Base-by-base conservation (phyloP, 495 filamentous ascomycete genomes). In the Aspergillus carlsbadensis region DNA sequence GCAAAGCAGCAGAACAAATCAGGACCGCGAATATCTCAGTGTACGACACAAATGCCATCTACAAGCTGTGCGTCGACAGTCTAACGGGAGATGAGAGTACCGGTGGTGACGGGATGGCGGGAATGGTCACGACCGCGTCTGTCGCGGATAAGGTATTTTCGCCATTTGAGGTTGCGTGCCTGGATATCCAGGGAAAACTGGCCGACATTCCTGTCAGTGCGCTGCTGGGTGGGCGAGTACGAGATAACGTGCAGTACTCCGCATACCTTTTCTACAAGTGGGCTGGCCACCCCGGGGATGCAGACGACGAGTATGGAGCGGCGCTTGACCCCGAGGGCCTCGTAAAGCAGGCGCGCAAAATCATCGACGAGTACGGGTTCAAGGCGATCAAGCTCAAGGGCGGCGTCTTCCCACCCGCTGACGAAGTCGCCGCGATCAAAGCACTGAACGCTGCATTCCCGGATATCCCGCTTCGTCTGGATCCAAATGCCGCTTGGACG, bases 241-340 rank as follows among this genome's bases (percentile, higher is more conserved):
- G 44, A 3, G 44, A 47, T 26, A 47, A 47, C 17, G 44, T 47
- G 7, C 44, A 47, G 22, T 47, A 47, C 44, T 47, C 44, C 14
- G 44, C 44, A 8, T 47, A 47, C n/a, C 29, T 47, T 3, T 47
- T 47, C 44, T 47, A 47, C 44, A 47, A 47, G 11, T 47, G 44
- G 44, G 44, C 44, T 8, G 44, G 44, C 10, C 44, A 47, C 21
- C 44, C 44, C 4, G 44, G 44, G 3, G 14, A 15, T 6, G 14
- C 44, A 18, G 26, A 47, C 44, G 44, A 47, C 29, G 44, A 47
- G 29, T 47, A 34, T 26, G 26, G 29, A 13, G 44, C n/a, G 4
- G 44, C 44, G 14, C 44, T 47, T 20, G 29, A 31, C 14, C 26
- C 44, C 3, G n/a, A 34, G 6, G 24, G 29, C 7, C 26, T 47